A percentile compares a stretch with the other conserved stretches of the same genome.
These are phyloP conservation scores for Thermothelomyces thermophilus DNA, from an alignment of 2,329 filamentous ascomycete genomes.

Conservation along the genomic window DNA sequence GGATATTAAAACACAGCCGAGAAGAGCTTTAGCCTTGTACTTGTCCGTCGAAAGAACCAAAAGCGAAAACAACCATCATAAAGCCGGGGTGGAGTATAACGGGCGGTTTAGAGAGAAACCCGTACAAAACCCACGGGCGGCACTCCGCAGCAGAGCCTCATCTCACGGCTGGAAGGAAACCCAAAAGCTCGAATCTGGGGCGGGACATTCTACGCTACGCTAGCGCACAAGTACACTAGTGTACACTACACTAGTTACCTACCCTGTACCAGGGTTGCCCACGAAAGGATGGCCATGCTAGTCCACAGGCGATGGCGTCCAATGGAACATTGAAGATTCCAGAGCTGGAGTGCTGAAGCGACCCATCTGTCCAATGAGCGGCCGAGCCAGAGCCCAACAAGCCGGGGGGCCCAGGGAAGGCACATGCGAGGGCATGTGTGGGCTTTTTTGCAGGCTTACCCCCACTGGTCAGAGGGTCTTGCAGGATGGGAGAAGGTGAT, in stretches of 20 bases:
- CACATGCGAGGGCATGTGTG: not conserved
- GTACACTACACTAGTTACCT: too few species aligned
- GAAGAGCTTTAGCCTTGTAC: too few species aligned
- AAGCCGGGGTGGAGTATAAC: not conserved
- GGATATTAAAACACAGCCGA: too few species aligned
- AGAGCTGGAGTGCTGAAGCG: not conserved
- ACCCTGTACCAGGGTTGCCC: not conserved
- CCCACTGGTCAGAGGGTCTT: not conserved
- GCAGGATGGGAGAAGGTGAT: not conserved
- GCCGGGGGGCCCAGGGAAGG: not conserved
- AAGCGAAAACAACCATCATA: not conserved
- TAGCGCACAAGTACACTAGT: too few species aligned
- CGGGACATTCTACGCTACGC: too few species aligned
- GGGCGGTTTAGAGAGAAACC: not conserved
- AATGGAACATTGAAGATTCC: not conserved
- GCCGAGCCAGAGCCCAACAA: not conserved
- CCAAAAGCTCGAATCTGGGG: not conserved
- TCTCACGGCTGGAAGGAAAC: not conserved
- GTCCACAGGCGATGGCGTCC: too few species aligned
- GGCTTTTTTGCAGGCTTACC: not conserved
- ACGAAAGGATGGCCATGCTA: too few species aligned
- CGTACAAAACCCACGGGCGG: not conserved
- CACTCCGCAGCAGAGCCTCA: constrained; percentile 2
- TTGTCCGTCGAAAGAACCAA: too few species aligned
- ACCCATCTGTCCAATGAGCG: not conserved